Evolutionary conservation across 371 early-diverging fungal genomes (phyloP).

Genomic region (Synchytrium microbalum): DNA sequence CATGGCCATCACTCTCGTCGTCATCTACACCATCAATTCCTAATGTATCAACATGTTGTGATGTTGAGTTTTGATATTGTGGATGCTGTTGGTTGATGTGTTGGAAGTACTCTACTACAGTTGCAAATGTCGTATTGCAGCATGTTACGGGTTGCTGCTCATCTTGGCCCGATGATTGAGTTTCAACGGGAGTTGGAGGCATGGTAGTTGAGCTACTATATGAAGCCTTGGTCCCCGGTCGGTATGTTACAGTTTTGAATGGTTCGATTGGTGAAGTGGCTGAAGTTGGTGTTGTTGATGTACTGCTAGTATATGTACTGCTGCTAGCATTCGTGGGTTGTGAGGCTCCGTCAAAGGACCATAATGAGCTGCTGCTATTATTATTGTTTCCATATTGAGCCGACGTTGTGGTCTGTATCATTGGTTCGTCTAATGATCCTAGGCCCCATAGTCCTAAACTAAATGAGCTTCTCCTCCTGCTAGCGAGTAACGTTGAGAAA

Average conservation of each 20-base stretch:
- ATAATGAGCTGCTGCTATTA: too few relatives aligned
- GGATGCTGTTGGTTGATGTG: not conserved
- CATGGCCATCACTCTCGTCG: not conserved
- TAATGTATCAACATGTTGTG: not conserved
- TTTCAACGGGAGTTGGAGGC: not conserved
- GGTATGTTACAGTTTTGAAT: not conserved
- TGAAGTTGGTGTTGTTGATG: not conserved
- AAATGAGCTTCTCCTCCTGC: not conserved
- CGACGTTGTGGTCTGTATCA: not conserved
- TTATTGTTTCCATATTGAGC: too few relatives aligned
- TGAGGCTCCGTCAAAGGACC: too few relatives aligned
- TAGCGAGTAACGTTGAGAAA: not conserved
- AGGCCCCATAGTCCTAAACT: not conserved
- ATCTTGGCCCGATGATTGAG: not conserved
- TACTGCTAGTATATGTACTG: not conserved
- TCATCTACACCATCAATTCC: not conserved
- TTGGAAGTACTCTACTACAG: not conserved
- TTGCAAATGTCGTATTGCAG: not conserved
- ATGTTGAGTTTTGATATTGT: not conserved
- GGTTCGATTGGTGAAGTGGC: not conserved
- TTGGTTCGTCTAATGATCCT: not conserved
- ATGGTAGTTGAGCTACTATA: not conserved
- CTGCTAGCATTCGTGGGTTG: too few relatives aligned
- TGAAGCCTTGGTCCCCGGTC: not conserved
- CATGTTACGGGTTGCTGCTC: not conserved